These are phyloP conservation scores for Ganoderma multipileum DNA, from an alignment of 1,284 basidiomycete species.

Conservation along the genomic window DNA sequence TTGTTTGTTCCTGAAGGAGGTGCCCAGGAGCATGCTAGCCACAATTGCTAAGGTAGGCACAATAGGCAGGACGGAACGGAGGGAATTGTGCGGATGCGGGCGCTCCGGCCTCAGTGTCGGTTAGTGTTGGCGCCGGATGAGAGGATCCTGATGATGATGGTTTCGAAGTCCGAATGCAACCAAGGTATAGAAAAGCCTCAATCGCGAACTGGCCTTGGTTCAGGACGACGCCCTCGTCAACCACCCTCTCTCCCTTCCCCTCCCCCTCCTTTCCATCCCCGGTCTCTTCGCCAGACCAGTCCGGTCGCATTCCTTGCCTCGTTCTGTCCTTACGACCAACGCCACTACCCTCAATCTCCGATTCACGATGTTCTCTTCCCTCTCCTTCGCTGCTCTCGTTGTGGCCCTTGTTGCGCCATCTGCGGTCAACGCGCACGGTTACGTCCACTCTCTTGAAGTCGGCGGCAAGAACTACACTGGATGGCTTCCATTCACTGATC, in stretches of 20 bases:
- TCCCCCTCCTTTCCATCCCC: conserved; percentile 22
- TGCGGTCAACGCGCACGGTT: conserved; percentile 38
- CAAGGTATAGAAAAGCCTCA: conserved; percentile 24
- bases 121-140: conserved; percentile 2
- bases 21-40: not conserved
- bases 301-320: conserved; percentile 13
- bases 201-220: conserved; percentile 1
- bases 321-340: conserved; percentile 28
- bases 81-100: not conserved
- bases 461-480: conserved; percentile 37
- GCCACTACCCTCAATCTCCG: conserved; percentile 17
- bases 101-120: conserved; percentile 7
- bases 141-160: conserved; percentile 20
- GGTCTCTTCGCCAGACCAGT: conserved; percentile 21
- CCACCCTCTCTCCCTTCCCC: conserved; percentile 16
- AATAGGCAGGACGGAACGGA: conserved; percentile 1
- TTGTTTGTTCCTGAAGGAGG: not conserved
- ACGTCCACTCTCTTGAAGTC: conserved; percentile 31
- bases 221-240: conserved; percentile 30
- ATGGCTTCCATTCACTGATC: conserved; percentile 38
- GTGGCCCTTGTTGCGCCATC: conserved; percentile 27
- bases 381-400: conserved; percentile 28
- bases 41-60: conserved; percentile 1
- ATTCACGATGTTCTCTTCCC: conserved; percentile 32
- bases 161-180: conserved; percentile 24